Evolutionary conservation across 768 basidiomycete genomes (phyloP).

Genomic region (Podaxis rugospora): DNA sequence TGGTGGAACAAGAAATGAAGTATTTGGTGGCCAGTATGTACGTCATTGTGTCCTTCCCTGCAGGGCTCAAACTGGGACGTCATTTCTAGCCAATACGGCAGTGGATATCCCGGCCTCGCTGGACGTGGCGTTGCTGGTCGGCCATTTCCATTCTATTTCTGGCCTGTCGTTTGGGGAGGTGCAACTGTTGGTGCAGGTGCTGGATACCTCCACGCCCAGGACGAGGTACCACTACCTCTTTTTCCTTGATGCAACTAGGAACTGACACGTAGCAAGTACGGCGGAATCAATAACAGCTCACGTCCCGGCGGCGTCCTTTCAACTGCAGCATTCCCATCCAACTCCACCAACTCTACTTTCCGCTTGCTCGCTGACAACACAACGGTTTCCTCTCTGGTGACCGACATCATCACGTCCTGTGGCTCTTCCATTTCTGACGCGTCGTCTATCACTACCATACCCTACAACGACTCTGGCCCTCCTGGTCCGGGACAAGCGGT

Average conservation of each 20-base stretch:
- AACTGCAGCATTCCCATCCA: conserved; percentile 39
- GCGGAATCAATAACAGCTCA: conserved; percentile 33
- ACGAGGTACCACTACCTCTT: conserved; percentile 24
- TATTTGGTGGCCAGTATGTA: conserved; percentile 41
- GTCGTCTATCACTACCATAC: conserved; percentile 17
- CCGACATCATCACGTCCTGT: conserved; percentile 39
- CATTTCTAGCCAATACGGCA: conserved; percentile 47
- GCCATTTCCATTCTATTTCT: conserved; percentile 62
- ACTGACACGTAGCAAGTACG: conserved; percentile 20
- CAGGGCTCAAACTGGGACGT: conserved; percentile 1
- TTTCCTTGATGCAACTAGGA: background rate
- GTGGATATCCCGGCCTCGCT: conserved; percentile 53
- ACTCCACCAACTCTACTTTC: conserved; percentile 34
- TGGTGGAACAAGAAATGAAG: conserved; percentile 43
- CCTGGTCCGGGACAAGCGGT: conserved; percentile 51
- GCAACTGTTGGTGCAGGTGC: conserved; percentile 18
- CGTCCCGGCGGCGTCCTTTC: conserved; percentile 47
- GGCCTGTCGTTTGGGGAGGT: conserved; percentile 52
- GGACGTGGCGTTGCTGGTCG: conserved; percentile 43
- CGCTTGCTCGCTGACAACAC: conserved; percentile 44
- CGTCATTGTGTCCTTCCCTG: background rate
- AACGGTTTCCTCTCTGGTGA: conserved; percentile 39
- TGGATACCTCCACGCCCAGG: conserved; percentile 23
- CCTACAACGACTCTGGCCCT: conserved; percentile 28
- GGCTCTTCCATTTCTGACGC: conserved; percentile 20